Conservation (phyloP, 371 early-diverging fungal genomes). For the Polyrhizophydium stewartii region DNA sequence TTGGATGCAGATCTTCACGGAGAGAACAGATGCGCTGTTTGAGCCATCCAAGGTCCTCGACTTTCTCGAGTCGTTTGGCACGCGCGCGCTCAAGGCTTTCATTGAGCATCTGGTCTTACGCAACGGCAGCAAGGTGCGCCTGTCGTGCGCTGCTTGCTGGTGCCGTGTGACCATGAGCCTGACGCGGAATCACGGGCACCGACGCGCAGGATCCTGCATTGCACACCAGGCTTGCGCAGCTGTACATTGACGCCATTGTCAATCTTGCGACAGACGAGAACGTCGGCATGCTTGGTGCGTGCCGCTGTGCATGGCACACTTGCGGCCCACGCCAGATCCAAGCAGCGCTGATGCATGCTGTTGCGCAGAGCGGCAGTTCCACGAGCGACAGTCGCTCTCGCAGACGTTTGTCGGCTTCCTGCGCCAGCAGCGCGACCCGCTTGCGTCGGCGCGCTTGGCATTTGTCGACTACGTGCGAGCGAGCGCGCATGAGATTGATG, state of each 20-base stretch:
- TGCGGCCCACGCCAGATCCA: too few relatives aligned
- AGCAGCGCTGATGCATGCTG: too few relatives aligned
- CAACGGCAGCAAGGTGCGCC: slow-evolving; percentile 41
- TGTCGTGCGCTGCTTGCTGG: too few relatives aligned
- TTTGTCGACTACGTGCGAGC: slow-evolving; percentile 7
- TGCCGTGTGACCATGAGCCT: not conserved
- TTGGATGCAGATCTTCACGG: slow-evolving; percentile 24
- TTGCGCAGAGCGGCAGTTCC: not conserved
- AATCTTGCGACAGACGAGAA: slow-evolving; percentile 14
- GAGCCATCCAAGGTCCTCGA: slow-evolving; percentile 48
- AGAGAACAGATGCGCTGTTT: slow-evolving; percentile 33
- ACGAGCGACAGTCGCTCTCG: not conserved
- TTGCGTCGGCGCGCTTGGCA: not conserved
- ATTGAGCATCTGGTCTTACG: slow-evolving; percentile 55
- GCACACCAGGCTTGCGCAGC: slow-evolving; percentile 51
- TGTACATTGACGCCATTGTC: slow-evolving; percentile 47
- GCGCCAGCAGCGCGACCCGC: slow-evolving; percentile 3
- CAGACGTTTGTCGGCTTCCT: slow-evolving; percentile 5
- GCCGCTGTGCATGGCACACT: too few relatives aligned
- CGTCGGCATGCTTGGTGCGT: slow-evolving; percentile 28
- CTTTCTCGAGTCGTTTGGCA: slow-evolving; percentile 37
- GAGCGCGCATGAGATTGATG: not conserved
- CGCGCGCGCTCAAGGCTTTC: slow-evolving; percentile 41
- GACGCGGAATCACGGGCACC: not conserved
- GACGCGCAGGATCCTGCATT: slow-evolving; percentile 27